These are phyloP conservation scores for Ilyonectria robusta DNA, from an alignment of 2,329 filamentous ascomycete species.

Conservation along the genomic window DNA sequence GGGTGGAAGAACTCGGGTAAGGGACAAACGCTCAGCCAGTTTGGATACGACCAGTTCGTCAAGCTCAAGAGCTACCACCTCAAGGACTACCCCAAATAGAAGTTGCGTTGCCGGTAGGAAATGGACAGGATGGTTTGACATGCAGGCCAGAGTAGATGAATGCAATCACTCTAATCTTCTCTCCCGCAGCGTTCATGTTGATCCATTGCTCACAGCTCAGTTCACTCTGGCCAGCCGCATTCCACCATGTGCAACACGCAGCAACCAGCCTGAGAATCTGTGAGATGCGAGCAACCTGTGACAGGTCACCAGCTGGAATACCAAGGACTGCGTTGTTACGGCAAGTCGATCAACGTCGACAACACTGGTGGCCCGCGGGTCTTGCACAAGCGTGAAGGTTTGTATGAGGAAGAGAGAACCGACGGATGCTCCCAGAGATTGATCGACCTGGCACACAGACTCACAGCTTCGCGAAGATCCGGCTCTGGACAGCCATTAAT, in stretches of 20 bases:
- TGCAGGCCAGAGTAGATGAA: constrained; percentile 32
- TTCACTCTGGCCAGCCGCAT: constrained; percentile 8
- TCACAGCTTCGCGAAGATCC: background rate
- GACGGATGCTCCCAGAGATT: background rate
- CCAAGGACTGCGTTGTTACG: background rate
- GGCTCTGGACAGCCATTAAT: background rate
- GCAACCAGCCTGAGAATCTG: background rate
- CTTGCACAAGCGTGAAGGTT: background rate
- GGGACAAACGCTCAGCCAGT: constrained; percentile 89
- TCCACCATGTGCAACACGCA: constrained; percentile 20
- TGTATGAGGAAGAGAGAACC: background rate
- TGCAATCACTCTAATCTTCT: constrained; percentile 19
- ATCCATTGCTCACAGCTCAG: constrained; percentile 6
- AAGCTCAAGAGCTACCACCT: constrained; percentile 97
- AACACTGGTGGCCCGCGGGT: background rate
- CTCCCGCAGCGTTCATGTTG: background rate
- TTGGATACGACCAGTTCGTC: constrained; percentile 95
- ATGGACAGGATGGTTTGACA: constrained; percentile 13
- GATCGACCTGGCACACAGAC: background rate
- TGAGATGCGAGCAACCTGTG: constrained; percentile 1
- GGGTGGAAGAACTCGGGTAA: constrained; percentile 98
- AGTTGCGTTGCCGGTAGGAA: background rate
- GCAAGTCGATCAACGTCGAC: background rate
- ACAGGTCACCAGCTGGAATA: background rate
- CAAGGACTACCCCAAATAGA: constrained; percentile 81